Evolutionary conservation across 176 grass and related monocot species (phyloP).

Genomic region (Dactylis glomerata): DNA sequence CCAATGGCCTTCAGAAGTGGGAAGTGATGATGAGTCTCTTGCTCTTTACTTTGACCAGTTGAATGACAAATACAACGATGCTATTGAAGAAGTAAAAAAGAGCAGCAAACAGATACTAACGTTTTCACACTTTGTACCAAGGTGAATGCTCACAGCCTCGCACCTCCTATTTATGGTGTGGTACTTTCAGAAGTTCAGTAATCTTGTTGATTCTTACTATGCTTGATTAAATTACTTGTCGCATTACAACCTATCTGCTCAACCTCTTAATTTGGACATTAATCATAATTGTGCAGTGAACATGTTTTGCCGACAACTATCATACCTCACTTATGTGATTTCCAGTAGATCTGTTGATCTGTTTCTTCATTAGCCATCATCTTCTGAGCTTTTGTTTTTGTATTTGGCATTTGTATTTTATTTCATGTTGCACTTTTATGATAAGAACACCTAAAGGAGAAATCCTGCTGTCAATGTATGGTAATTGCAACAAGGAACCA

Average conservation of each 20-base stretch:
- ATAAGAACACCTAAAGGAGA: background rate
- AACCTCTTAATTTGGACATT: background rate
- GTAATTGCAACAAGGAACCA: background rate
- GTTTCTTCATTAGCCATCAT: background rate
- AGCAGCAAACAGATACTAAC: conserved; percentile 71
- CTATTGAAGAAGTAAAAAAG: conserved; percentile 75
- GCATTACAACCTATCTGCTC: background rate
- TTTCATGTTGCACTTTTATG: conserved; percentile 9
- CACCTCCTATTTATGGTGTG: background rate
- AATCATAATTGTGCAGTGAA: background rate
- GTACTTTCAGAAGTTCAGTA: background rate
- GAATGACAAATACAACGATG: conserved; percentile 70
- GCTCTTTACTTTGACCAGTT: conserved; percentile 83
- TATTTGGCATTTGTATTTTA: background rate
- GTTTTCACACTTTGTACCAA: conserved; percentile 97
- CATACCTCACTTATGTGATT: background rate
- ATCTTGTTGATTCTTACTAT: conserved; percentile 7
- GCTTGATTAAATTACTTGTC: conserved; percentile 12
- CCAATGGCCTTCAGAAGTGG: conserved; percentile 65
- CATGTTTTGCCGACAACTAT: background rate
- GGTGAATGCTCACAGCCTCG: conserved; percentile 35
- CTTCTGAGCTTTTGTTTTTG: background rate
- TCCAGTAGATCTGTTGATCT: background rate
- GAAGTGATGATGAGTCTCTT: conserved; percentile 62
- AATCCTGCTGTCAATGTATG: background rate